Conservation (phyloP, 2,329 filamentous ascomycete genomes). For the Akanthomyces lecanii region DNA sequence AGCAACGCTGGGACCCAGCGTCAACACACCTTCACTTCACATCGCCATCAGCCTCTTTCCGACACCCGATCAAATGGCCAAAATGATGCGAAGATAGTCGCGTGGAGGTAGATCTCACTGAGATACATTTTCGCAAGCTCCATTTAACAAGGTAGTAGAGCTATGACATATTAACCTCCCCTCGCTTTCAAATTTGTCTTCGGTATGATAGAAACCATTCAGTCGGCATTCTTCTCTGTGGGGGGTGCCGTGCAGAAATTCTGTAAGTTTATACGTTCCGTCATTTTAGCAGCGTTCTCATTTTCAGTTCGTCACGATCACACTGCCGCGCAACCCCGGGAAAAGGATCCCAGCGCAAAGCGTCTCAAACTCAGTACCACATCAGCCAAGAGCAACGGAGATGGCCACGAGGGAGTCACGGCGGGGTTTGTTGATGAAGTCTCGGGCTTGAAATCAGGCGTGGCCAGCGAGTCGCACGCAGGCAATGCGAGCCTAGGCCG, state of each 20-base stretch:
- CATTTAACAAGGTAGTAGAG: neutral
- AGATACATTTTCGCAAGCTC: neutral
- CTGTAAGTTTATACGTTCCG: neutral
- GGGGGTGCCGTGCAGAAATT: constrained; percentile 8
- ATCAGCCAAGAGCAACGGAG: neutral
- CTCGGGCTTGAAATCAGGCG: neutral
- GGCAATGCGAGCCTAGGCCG: neutral
- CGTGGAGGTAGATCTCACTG: neutral
- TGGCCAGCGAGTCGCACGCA: neutral
- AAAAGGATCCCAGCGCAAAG: neutral
- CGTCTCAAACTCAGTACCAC: constrained; percentile 9
- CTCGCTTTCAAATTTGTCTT: neutral
- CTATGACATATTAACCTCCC: neutral
- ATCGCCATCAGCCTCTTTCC: neutral
- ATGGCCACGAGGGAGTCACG: neutral
- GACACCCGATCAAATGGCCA: neutral
- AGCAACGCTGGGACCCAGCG: neutral
- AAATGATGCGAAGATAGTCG: neutral
- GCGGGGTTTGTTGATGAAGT: neutral
- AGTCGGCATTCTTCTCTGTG: constrained; percentile 7
- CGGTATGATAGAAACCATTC: constrained; percentile 12
- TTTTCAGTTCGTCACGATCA: constrained; percentile 10
- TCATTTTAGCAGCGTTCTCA: neutral
- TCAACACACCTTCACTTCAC: constrained; percentile 1
- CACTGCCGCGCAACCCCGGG: neutral